Conservation (phyloP, 2,329 filamentous ascomycete genomes). For the Dothistroma septosporum region DNA sequence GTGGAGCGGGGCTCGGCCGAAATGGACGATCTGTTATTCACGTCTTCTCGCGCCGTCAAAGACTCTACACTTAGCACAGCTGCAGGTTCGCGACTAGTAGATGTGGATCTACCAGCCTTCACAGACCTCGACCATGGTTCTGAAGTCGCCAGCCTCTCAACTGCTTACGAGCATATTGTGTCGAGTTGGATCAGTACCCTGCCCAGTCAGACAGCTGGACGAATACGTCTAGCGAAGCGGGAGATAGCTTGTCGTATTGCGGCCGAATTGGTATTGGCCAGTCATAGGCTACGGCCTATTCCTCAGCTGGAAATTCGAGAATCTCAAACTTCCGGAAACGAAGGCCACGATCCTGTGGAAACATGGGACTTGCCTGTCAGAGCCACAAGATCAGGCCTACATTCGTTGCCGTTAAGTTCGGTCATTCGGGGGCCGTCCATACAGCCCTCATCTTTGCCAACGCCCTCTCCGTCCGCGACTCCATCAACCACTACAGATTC, state of each 20-base stretch:
- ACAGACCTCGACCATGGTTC: background rate
- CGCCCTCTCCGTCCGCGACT: slow-evolving; percentile 31
- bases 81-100: background rate
- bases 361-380: slow-evolving; percentile 19
- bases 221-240: slow-evolving; percentile 32
- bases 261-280: slow-evolving; percentile 38
- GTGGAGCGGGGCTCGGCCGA: background rate
- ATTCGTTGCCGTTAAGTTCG: slow-evolving; percentile 2
- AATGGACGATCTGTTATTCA: background rate
- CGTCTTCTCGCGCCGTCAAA: background rate
- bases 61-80: background rate
- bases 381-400: background rate
- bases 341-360: slow-evolving; percentile 2
- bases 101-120: background rate
- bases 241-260: slow-evolving; percentile 30
- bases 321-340: slow-evolving; percentile 5
- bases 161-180: slow-evolving; percentile 26
- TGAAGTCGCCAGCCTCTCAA: background rate
- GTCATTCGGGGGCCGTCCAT: slow-evolving; percentile 7
- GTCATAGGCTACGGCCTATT: slow-evolving; percentile 16
- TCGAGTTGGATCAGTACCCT: slow-evolving; percentile 26
- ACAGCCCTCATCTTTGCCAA: slow-evolving; percentile 25
- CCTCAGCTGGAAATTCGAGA: slow-evolving; percentile 2
- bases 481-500: slow-evolving; percentile 29
- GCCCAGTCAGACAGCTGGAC: slow-evolving; percentile 21